Evolutionary conservation across 805 yeast genomes (phyloP).

Genomic region (Saturnispora sanitii): DNA sequence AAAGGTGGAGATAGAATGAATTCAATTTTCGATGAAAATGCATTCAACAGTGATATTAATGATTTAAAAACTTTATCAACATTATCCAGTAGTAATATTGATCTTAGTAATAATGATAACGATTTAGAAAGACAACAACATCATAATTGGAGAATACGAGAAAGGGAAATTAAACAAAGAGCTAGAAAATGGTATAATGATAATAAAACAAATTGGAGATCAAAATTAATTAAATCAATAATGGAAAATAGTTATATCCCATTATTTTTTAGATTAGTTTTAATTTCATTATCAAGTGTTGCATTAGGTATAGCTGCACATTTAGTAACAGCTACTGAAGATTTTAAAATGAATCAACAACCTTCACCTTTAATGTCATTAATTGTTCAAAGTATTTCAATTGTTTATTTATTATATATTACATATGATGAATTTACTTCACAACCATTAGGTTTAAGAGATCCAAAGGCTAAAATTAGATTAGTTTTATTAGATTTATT

Average conservation of each 20-base stretch:
- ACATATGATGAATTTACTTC: constrained; percentile 88
- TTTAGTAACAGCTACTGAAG: constrained; percentile 35
- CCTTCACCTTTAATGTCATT: constrained; percentile 92
- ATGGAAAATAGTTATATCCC: constrained; percentile 77
- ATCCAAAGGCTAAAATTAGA: constrained; percentile 75
- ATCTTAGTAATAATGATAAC: background rate
- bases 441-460: constrained; percentile 82
- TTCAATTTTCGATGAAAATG: background rate
- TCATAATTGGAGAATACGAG: constrained; percentile 12
- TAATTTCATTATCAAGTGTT: constrained; percentile 47
- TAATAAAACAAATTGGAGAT: constrained; percentile 54
- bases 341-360: constrained; percentile 46
- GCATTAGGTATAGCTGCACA: constrained; percentile 67
- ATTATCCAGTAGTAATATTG: background rate
- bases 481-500: constrained; percentile 73
- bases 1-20: constrained; percentile 60
- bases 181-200: constrained; percentile 62
- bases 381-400: constrained; percentile 69
- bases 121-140: constrained; percentile 4
- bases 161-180: constrained; percentile 35
- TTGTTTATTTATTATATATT: constrained; percentile 69
- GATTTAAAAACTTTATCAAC: background rate
- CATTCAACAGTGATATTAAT: background rate
- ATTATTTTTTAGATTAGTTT: constrained; percentile 54
- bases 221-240: constrained; percentile 48